These are phyloP conservation scores for Trapa bicornis DNA, from an alignment of 345 rosid genomes.

Conservation along the genomic window DNA sequence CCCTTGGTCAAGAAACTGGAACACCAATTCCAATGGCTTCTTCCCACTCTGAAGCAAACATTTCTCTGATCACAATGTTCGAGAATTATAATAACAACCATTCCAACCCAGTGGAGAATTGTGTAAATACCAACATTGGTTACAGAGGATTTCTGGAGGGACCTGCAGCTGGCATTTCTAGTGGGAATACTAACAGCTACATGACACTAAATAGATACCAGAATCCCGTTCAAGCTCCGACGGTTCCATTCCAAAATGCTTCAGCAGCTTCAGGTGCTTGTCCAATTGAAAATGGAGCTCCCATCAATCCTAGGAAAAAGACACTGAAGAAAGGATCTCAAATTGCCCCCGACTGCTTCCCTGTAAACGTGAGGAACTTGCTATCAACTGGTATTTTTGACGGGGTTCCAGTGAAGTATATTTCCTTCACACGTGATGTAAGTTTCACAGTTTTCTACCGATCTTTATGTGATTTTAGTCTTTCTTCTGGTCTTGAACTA, in stretches of 20 bases:
- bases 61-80: conserved; percentile 12
- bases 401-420: conserved; percentile 49
- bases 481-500: background rate
- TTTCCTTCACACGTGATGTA: conserved; percentile 48
- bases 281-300: conserved; percentile 4
- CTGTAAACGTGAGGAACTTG: conserved; percentile 41
- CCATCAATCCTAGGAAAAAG: conserved; percentile 14
- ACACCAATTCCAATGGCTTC: conserved; percentile 15
- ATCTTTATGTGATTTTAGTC: background rate
- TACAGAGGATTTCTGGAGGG: conserved; percentile 24
- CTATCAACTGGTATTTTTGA: conserved; percentile 54
- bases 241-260: conserved; percentile 12
- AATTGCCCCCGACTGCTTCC: conserved; percentile 28
- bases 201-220: conserved; percentile 18
- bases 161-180: conserved; percentile 23
- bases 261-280: conserved; percentile 14
- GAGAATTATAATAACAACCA: conserved; percentile 17
- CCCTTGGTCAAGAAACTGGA: conserved; percentile 10
- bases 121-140: conserved; percentile 17
- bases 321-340: conserved; percentile 17
- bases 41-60: conserved; percentile 16
- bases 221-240: conserved; percentile 21
- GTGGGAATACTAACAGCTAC: conserved; percentile 19
- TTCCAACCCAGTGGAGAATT: conserved; percentile 15
- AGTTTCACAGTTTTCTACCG: conserved; percentile 1